Evolutionary conservation across 345 rosid genomes (phyloP).

Genomic region (Pseudoturritis turrita): DNA sequence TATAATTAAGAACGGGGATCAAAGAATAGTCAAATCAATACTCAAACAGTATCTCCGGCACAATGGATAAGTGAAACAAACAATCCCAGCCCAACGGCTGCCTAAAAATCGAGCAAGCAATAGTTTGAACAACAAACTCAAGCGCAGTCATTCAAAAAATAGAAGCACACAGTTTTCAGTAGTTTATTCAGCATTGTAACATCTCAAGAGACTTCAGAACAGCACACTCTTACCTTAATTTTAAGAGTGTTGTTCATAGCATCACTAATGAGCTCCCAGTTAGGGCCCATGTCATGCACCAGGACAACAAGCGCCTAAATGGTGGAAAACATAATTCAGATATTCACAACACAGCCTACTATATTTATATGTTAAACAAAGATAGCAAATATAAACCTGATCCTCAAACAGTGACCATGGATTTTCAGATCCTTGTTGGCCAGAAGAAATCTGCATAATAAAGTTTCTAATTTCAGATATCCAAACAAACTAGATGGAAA

Average conservation of each 20-base stretch:
- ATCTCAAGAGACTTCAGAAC: conserved; percentile 3
- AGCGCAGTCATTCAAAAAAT: background rate
- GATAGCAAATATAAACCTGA: conserved; percentile 51
- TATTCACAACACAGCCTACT: conserved; percentile 4
- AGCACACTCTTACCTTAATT: conserved; percentile 62
- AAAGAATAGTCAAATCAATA: background rate
- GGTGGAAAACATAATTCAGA: conserved; percentile 9
- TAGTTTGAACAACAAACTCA: background rate
- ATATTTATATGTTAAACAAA: conserved; percentile 1
- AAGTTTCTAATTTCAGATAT: conserved; percentile 18
- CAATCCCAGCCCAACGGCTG: background rate
- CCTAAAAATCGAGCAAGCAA: background rate
- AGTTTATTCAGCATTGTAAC: background rate
- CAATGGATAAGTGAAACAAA: background rate
- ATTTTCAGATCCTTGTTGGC: conserved; percentile 70
- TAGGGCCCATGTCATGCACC: conserved; percentile 98
- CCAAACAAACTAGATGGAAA: conserved; percentile 4
- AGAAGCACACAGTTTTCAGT: background rate
- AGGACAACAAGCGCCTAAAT: conserved; percentile 92
- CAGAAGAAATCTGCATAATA: conserved; percentile 56
- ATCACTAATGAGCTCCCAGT: conserved; percentile 97
- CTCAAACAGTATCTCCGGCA: background rate
- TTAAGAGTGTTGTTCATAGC: conserved; percentile 81
- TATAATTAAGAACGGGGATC: background rate
- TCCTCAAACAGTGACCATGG: conserved; percentile 94